Percentiles rank a stretch among this genome's conserved stretches.
Conservation (phyloP, 2,329 filamentous ascomycete species). For the Teratosphaeria gauchensis region DNA sequence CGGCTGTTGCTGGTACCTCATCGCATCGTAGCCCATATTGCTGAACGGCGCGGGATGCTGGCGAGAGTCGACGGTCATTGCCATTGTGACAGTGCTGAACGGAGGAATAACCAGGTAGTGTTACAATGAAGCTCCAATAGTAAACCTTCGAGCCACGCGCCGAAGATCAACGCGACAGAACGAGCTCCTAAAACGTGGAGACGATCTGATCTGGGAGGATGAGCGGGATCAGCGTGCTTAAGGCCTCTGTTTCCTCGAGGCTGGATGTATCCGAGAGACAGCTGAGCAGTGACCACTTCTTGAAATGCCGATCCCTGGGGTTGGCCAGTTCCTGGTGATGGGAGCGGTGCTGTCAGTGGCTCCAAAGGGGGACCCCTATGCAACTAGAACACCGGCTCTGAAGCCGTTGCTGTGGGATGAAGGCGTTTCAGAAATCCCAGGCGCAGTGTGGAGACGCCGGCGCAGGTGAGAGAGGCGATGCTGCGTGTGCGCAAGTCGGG, state of each 20-base stretch:
- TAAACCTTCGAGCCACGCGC: constrained; percentile 5
- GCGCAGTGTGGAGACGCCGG: constrained; percentile 1
- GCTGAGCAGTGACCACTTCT: constrained; percentile 6
- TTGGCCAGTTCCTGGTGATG: constrained; percentile 9
- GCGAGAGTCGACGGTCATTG: constrained; percentile 87
- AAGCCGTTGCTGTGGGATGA: constrained; percentile 10
- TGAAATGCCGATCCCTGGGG: constrained; percentile 13
- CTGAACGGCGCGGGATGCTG: constrained; percentile 63
- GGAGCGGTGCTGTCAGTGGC: constrained; percentile 15
- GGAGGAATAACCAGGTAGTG: neutral
- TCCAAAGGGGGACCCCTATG: constrained; percentile 14
- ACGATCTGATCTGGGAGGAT: constrained; percentile 27
- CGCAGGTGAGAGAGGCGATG: constrained; percentile 5
- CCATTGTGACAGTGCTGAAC: constrained; percentile 48
- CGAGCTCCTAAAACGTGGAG: constrained; percentile 35
- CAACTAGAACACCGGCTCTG: constrained; percentile 12
- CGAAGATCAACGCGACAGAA: constrained; percentile 6
- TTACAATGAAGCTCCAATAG: neutral
- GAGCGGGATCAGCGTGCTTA: constrained; percentile 42
- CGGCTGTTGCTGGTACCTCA: constrained; percentile 58
- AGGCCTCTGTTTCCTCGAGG: constrained; percentile 21
- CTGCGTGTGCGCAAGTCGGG: neutral
- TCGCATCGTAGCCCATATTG: constrained; percentile 70
- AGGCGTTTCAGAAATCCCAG: constrained; percentile 12
- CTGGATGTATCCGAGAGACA: constrained; percentile 16